Percentiles rank a stretch among this genome's conserved stretches.
Conservation (phyloP, 163 green algal species). For the Chloroidium sp. region DNA sequence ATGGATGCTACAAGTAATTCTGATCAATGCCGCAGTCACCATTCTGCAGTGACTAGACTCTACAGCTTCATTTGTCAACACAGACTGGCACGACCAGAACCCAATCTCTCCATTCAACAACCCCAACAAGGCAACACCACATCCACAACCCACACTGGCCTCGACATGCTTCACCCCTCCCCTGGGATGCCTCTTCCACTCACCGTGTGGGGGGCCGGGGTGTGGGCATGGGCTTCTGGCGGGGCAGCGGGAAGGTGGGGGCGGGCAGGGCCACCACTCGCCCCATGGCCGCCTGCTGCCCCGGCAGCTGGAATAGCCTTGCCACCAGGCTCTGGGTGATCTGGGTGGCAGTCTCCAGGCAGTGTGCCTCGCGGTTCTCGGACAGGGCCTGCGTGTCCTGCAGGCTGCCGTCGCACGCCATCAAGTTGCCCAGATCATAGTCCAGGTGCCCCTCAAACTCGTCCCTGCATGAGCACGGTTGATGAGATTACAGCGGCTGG, state of each 20-base stretch:
- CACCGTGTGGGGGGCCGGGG: slow-evolving; percentile 45
- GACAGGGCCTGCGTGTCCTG: slow-evolving; percentile 26
- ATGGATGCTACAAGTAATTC: too few relatives aligned
- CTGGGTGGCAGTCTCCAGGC: slow-evolving; percentile 26
- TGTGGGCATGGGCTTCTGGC: slow-evolving; percentile 77
- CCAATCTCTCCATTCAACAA: too few relatives aligned
- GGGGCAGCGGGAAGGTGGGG: slow-evolving; percentile 61
- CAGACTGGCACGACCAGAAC: too few relatives aligned
- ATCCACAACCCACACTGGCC: too few relatives aligned
- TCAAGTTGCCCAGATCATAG: slow-evolving; percentile 79
- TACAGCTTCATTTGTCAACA: too few relatives aligned
- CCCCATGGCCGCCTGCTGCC: slow-evolving; percentile 18
- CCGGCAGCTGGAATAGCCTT: slow-evolving; percentile 71
- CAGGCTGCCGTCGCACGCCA: slow-evolving; percentile 62
- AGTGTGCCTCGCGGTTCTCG: slow-evolving; percentile 1
- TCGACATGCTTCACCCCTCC: too few relatives aligned
- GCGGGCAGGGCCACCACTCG: slow-evolving; percentile 65
- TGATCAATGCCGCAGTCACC: too few relatives aligned
- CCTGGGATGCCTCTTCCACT: too few relatives aligned
- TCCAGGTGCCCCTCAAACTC: slow-evolving; percentile 37
- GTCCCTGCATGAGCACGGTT: not conserved
- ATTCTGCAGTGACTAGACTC: too few relatives aligned
- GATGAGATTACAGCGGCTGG: too few relatives aligned
- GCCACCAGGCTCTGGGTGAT: slow-evolving; percentile 57
- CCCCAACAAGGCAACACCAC: too few relatives aligned